These are phyloP conservation scores for Kwoniella sp. DNA, from an alignment of 768 basidiomycete genomes.

Conservation along the genomic window DNA sequence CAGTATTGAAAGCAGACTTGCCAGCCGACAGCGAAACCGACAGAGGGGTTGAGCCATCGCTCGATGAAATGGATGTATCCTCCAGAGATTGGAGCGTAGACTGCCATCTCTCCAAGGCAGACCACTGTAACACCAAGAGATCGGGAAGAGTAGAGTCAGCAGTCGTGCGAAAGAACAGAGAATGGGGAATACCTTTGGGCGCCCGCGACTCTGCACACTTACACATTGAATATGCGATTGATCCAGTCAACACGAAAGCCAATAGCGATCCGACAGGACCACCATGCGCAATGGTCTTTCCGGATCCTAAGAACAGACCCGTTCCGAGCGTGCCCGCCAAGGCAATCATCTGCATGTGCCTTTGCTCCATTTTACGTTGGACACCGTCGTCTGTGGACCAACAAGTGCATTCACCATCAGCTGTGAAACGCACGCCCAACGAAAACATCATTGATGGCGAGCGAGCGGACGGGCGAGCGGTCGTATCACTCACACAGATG, in stretches of 20 bases:
- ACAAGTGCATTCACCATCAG: no score
- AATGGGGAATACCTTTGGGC: background rate
- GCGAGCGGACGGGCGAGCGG: no score
- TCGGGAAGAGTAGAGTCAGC: conserved; percentile 58
- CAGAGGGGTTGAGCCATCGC: conserved; percentile 52
- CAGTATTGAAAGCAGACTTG: conserved; percentile 58
- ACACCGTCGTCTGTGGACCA: conserved; percentile 61
- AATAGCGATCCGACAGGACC: conserved; percentile 36
- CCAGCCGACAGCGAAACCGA: conserved; percentile 51
- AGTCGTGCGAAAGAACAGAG: no score
- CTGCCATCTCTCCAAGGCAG: conserved; percentile 76
- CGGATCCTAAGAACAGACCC: conserved; percentile 29
- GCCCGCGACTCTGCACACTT: conserved; percentile 4
- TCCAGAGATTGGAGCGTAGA: conserved; percentile 74
- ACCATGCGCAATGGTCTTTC: conserved; percentile 40
- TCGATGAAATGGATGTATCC: conserved; percentile 64
- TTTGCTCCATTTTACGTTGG: conserved; percentile 62
- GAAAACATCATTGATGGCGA: no score
- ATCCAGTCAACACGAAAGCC: conserved; percentile 29
- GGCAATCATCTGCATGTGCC: conserved; percentile 43
- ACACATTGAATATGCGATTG: conserved; percentile 35
- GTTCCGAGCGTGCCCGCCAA: conserved; percentile 34
- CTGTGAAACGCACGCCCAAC: no score
- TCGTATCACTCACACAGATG: conserved; percentile 36
- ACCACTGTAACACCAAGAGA: conserved; percentile 69